Evolutionary conservation across 768 basidiomycete species (phyloP), one percentile per base, ranked within the genome.

Genomic region (Crucibulum laeve): DNA sequence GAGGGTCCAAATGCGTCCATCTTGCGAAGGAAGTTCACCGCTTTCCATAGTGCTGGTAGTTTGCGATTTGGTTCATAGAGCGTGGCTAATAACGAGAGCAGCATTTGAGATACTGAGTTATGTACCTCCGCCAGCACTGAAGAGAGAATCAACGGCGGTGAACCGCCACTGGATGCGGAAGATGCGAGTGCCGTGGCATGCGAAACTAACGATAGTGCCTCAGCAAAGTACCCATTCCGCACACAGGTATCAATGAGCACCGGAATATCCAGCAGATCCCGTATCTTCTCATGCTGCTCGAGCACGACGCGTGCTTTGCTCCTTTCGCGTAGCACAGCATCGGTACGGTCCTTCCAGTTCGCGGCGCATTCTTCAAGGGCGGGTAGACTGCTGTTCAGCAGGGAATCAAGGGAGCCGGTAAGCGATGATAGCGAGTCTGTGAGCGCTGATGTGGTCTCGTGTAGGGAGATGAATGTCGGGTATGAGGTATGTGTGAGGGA

Each of bases 191-290:
- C 58, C 32, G 69, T 65, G 0, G 85, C 82, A 60, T 95, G 92
- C 19, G 77, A 69, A 4, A 87, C 77, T 28, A 98, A 76, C 21
- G 91, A 86, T 44, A 98, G 76, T 0, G 93, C 94, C 58, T 98
- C 96, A 42, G 82, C 75, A 67, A 93, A 97, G 63, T 89, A 87
- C 5, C 91, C 91, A 55, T 91, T 92, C 28, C 92, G 79, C 11
- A 96, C 87, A 58, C 92, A 97, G 1, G 91, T 90, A 59, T 95
- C 91, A 57, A 96, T 86, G 23, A 99, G 76, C 40, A 87, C 71
- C 6, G 95, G 92, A 38, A 94, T 78, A 53, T 96, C 93, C 44
- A 98, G 79, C 25, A 98, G 65, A 61, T 97, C 93, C 50, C 87
- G 77, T 47, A 98, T 77, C 62, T 93, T 93, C 61, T 95, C 91